phyloP scores from a whole-genome alignment of 129 eudicot genomes.

The Erigeron canadensis region DNA sequence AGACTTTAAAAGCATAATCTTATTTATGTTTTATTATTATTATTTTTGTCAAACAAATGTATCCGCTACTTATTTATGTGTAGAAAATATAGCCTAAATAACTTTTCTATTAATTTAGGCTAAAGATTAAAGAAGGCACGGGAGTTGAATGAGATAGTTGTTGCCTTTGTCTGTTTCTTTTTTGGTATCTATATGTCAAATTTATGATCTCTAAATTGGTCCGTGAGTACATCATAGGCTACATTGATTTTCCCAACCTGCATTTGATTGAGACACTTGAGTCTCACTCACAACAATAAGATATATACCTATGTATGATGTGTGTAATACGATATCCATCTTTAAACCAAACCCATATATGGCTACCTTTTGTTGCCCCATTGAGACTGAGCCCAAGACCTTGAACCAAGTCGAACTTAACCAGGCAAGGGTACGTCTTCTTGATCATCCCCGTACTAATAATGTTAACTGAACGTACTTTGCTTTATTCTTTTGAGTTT shows the following conservation, averaged over 20 bases:
- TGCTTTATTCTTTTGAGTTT: not conserved
- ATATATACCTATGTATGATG: constrained; percentile 2
- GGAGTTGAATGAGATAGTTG: constrained; percentile 28
- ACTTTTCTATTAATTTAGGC: not conserved
- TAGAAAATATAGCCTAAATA: not conserved
- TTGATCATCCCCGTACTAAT: not conserved
- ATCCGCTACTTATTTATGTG: not conserved
- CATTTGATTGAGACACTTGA: not conserved
- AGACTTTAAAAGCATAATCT: no score
- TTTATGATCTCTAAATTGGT: constrained; percentile 4
- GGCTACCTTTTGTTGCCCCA: constrained; percentile 68
- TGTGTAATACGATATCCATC: not conserved
- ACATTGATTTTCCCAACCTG: constrained; percentile 24
- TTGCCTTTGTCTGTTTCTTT: constrained; percentile 7
- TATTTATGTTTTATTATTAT: no score
- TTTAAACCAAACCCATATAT: constrained; percentile 24
- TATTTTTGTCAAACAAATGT: not conserved
- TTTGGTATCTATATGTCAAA: not conserved
- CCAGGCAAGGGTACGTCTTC: constrained; percentile 56
- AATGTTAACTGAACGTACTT: not conserved
- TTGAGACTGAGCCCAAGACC: constrained; percentile 80
- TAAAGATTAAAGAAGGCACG: constrained; percentile 22
- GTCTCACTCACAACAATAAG: no score
- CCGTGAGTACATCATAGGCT: constrained; percentile 21
- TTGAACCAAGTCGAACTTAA: constrained; percentile 57